These are phyloP conservation scores for Arabis hirsuta DNA, from an alignment of 345 rosid species.

Conservation along the genomic window DNA sequence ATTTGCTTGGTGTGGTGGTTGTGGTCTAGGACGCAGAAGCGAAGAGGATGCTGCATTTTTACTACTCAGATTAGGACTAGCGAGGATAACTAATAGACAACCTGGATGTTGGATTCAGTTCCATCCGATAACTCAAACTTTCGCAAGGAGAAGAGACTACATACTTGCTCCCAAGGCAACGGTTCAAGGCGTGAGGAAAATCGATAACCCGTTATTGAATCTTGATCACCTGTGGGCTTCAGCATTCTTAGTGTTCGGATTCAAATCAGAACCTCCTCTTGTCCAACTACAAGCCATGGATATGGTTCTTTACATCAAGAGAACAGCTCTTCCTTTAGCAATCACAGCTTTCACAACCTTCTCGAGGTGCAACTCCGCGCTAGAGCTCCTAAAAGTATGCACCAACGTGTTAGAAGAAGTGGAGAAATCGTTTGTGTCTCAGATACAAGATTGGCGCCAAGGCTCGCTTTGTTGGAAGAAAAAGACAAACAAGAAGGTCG, in stretches of 20 bases:
- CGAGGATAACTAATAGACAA: constrained; percentile 59
- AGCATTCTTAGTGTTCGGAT: constrained; percentile 90
- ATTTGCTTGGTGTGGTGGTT: constrained; percentile 66
- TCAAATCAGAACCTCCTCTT: constrained; percentile 79
- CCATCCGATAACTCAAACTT: constrained; percentile 70
- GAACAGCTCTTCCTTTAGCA: constrained; percentile 83
- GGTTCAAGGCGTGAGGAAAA: constrained; percentile 64
- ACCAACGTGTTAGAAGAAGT: constrained; percentile 89
- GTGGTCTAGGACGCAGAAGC: constrained; percentile 68
- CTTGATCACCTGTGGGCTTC: constrained; percentile 90
- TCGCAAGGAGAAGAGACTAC: constrained; percentile 64
- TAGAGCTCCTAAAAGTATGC: constrained; percentile 87
- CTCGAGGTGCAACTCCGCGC: constrained; percentile 86
- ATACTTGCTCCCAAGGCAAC: constrained; percentile 67
- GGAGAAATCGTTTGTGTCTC: constrained; percentile 87
- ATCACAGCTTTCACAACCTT: constrained; percentile 75
- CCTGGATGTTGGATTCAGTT: constrained; percentile 82
- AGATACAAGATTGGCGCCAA: constrained; percentile 85
- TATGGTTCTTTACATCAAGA: constrained; percentile 77
- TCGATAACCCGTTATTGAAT: constrained; percentile 52
- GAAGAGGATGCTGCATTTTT: constrained; percentile 82
- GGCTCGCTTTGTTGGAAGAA: constrained; percentile 90
- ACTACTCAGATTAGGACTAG: constrained; percentile 76
- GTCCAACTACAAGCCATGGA: constrained; percentile 77
- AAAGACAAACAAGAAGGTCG: constrained; percentile 59